Base-by-base conservation (phyloP, 164 flowering plant genomes). In the Nymphaea thermarum region DNA sequence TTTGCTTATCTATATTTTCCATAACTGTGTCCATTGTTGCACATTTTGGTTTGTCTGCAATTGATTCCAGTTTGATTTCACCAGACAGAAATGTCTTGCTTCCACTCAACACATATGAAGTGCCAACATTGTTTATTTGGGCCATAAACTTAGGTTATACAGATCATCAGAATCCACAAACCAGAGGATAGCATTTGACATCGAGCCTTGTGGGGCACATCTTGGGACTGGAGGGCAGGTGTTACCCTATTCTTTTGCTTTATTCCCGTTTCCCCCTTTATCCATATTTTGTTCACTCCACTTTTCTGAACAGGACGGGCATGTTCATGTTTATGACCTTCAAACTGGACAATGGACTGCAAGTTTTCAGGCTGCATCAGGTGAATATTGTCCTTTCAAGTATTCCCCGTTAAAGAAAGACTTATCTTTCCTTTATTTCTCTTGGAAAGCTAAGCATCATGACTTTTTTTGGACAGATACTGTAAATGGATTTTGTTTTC, bases 221-320 rank as follows among this genome's bases (percentile, higher is more conserved):
- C 96, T 94, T 71, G 96, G 84, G 63, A 87, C 99, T 43, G 99
- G 98, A 57, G 98, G 99, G 45, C 91, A 91, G 97, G 97, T 94
- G 83, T 47, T 14, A 47, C 55, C 36, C 55, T 47, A 14, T 47
- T 14, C 12, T 47, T 47, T 14, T 47, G 7, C 55, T 47, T 7
- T 6, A 14, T 47, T 47, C 12, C 4, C 55, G 3, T 47, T 47
- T 3, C 55, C 12, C 11, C 7, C 55, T 47, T 6, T 25, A 25
- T 25, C 55, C 55, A 47, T 47, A 14, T 47, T 47, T 6, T 47
- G 55, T 65, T 66, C 4, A 61, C 44, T 65, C 62, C 62, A 61
- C 42, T n/a, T 61, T 5, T 61, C 64, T 7, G 63, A 71, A n/a
- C 79, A 91, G 99, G 98, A 94, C 80, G 99, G 99, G 61, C 74